Conservation (phyloP, 2,329 filamentous ascomycete genomes). For the Penicillium sp. region DNA sequence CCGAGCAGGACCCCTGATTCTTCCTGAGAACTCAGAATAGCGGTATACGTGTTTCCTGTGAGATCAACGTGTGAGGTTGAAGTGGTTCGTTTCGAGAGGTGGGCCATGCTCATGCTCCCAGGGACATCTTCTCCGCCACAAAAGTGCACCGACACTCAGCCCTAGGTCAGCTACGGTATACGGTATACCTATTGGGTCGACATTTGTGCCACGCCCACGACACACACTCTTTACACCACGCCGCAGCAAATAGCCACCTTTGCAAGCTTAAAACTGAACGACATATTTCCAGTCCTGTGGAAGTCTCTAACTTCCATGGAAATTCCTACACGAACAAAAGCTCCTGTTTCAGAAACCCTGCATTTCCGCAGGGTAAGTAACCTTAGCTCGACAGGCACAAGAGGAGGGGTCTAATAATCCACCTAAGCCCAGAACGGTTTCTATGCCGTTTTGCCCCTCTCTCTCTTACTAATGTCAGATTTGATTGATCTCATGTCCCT, state of each 20-base stretch:
- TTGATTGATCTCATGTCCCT: slow-evolving; percentile 6
- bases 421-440: slow-evolving; percentile 14
- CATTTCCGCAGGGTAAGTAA: slow-evolving; percentile 4
- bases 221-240: neutral
- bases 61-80: neutral
- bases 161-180: slow-evolving; percentile 14
- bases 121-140: slow-evolving; percentile 26
- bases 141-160: slow-evolving; percentile 13
- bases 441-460: slow-evolving; percentile 10
- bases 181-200: slow-evolving; percentile 12
- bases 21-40: neutral
- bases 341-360: slow-evolving; percentile 24
- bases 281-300: neutral
- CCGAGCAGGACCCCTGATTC: neutral
- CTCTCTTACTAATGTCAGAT: slow-evolving; percentile 12
- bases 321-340: slow-evolving; percentile 9
- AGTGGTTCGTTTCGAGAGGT: slow-evolving; percentile 23
- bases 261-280: slow-evolving; percentile 1
- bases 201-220: slow-evolving; percentile 9
- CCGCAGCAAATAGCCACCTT: slow-evolving; percentile 4
- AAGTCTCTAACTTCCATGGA: neutral
- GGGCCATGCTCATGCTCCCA: slow-evolving; percentile 30
- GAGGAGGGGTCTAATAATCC: slow-evolving; percentile 5
- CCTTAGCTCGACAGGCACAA: slow-evolving; percentile 10
- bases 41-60: neutral